Evolutionary conservation across 495 filamentous ascomycete genomes (phyloP), one percentile per base, ranked within the genome.

Genomic region (Penicillium diatomitis): DNA sequence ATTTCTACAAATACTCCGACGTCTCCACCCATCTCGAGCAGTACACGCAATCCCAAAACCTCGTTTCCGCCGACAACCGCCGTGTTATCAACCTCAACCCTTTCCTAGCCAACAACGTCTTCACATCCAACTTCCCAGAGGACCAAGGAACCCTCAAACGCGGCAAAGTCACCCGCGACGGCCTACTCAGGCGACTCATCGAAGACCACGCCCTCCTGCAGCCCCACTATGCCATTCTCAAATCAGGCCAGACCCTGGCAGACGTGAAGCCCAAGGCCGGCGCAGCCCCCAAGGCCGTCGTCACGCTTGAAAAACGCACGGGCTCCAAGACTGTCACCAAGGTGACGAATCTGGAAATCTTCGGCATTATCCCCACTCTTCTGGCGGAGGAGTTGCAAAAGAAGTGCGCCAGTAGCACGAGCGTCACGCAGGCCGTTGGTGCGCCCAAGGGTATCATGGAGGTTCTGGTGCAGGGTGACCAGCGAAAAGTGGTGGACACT

Each of bases 331-430:
- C 76, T 3, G 76, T 84, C 5, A 87, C 84, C 2, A 82, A 78
- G 51, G 66, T 86, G 2, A 74, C 67, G 10, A 80, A 79, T 4
- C 53, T 88, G 12, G 84, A 88, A 50, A 59, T 75, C 2, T 87
- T 83, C 50, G 73, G 75, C 9, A 76, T 88, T 38, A 74, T 77
- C 4, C 80, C 85, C 0, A 73, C 67, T 34, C 53, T 74, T 2
- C 60, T 87, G 47, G 83, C 83, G 0, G 85, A 86, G 49, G 84
- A 87, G 57, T 61, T 88, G 47, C 73, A 84, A 61, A 86, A 82
- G 65, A 77, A 77, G 38, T 88, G 84, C 62, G 84, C 85, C 3
- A 79, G 84, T 33, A 82, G 78, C 41, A 84, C 84, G 9, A 85
- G 80, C 48, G 82, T 87, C 5, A 68, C 75, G 4, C 77, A 82